Percentiles rank a stretch among this genome's conserved stretches.
Conservation (phyloP, 148 eudicot species). For the Rhododendron williamsianum region DNA sequence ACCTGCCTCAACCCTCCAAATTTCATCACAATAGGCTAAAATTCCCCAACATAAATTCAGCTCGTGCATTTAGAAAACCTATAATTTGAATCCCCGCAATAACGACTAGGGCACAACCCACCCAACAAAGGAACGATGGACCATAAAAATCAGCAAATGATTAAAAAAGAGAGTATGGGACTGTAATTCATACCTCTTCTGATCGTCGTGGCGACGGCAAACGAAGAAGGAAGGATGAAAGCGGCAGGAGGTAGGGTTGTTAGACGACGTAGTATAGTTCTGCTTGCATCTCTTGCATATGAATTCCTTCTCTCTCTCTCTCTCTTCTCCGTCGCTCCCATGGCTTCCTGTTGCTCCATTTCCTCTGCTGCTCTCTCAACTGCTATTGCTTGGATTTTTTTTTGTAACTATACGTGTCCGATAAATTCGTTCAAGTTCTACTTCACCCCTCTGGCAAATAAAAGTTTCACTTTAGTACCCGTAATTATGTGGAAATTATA, state of each 20-base stretch:
- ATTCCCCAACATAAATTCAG: background rate
- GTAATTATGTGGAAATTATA: background rate
- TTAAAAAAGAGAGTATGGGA: background rate
- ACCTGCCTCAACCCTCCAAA: background rate
- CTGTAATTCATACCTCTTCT: slow-evolving; percentile 44
- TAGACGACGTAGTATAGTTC: slow-evolving; percentile 38
- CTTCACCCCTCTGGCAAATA: background rate
- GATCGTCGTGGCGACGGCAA: slow-evolving; percentile 98
- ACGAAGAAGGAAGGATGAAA: slow-evolving; percentile 91
- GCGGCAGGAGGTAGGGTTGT: slow-evolving; percentile 60
- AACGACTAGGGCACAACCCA: too few species aligned
- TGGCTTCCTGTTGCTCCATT: background rate
- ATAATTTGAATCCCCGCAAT: background rate
- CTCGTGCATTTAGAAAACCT: background rate
- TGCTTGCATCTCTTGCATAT: slow-evolving; percentile 76
- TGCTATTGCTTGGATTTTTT: background rate
- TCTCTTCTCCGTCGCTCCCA: slow-evolving; percentile 5
- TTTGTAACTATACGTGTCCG: background rate
- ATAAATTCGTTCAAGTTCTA: background rate
- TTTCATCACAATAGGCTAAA: background rate
- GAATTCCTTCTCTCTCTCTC: slow-evolving; percentile 11
- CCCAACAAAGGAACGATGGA: background rate
- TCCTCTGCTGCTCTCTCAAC: background rate
- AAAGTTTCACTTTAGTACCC: background rate
- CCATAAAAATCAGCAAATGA: too few species aligned